These are phyloP conservation scores for Erodium texanum DNA, from an alignment of 441 rosid genomes.

Conservation along the genomic window DNA sequence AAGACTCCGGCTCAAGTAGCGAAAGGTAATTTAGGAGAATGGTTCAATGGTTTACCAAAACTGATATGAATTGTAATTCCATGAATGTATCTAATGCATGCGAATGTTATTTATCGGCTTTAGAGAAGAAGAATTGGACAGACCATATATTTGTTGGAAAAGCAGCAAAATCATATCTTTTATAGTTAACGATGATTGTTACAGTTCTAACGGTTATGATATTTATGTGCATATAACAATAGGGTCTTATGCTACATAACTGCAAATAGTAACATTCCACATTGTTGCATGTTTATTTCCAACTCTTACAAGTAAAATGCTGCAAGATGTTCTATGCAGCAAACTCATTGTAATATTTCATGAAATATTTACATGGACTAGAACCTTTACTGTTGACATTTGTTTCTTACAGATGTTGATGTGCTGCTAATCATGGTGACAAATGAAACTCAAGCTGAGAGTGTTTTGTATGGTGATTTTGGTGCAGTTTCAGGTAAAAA, in stretches of 20 bases:
- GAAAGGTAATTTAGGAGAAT: conserved; percentile 45
- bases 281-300: background rate
- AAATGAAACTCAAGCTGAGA: conserved; percentile 84
- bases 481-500: conserved; percentile 76
- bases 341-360: background rate
- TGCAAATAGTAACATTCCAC: background rate
- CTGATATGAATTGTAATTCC: too few relatives aligned
- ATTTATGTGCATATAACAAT: background rate
- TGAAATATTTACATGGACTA: background rate
- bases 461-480: conserved; percentile 64
- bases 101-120: background rate
- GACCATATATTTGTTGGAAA: background rate
- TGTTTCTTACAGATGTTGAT: conserved; percentile 55
- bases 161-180: background rate
- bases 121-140: background rate
- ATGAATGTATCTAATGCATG: background rate
- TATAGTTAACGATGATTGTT: background rate
- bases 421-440: conserved; percentile 88
- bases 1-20: conserved; percentile 71
- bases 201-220: background rate
- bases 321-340: background rate
- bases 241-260: background rate
- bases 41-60: background rate
- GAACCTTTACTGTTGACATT: conserved; percentile 10
- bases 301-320: background rate